These are phyloP conservation scores for Talaromyces wortmannii DNA, from an alignment of 495 filamentous ascomycete genomes.

Conservation along the genomic window DNA sequence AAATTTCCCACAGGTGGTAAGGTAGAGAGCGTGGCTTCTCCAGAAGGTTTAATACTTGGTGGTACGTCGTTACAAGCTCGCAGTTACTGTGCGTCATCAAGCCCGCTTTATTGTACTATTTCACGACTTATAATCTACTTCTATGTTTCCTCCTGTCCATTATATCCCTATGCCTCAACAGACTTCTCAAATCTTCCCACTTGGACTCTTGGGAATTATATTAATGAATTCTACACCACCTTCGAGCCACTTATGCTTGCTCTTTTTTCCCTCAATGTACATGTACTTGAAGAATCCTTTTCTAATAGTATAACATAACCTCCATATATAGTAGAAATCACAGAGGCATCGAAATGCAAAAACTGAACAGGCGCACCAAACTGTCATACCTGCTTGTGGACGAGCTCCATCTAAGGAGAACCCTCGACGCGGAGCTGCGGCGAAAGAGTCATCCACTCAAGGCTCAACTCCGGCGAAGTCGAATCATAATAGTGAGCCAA, in stretches of 20 bases:
- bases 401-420: conserved; percentile 1
- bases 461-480: conserved; percentile 1
- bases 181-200: conserved; percentile 78
- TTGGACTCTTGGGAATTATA: conserved; percentile 79
- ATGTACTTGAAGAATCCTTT: conserved; percentile 44
- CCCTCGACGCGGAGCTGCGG: conserved; percentile 1
- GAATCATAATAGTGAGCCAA: conserved; percentile 4
- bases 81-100: background rate
- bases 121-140: conserved; percentile 37
- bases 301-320: background rate
- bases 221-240: conserved; percentile 76
- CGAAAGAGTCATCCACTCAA: conserved; percentile 3
- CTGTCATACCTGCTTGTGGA: conserved; percentile 2
- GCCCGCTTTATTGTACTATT: background rate
- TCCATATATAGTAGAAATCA: conserved; percentile 1
- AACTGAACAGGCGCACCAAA: conserved; percentile 1
- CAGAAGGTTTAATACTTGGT: background rate
- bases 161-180: conserved; percentile 75
- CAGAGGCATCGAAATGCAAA: background rate
- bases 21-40: background rate
- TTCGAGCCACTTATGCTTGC: conserved; percentile 82
- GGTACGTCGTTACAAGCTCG: conserved; percentile 1
- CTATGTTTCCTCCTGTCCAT: conserved; percentile 57
- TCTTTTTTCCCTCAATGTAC: conserved; percentile 76
- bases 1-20: background rate